A percentile compares a stretch with the other conserved stretches of the same genome.
These are phyloP conservation scores for Nidularia pulvinata DNA, from an alignment of 768 basidiomycete genomes.

Conservation along the genomic window DNA sequence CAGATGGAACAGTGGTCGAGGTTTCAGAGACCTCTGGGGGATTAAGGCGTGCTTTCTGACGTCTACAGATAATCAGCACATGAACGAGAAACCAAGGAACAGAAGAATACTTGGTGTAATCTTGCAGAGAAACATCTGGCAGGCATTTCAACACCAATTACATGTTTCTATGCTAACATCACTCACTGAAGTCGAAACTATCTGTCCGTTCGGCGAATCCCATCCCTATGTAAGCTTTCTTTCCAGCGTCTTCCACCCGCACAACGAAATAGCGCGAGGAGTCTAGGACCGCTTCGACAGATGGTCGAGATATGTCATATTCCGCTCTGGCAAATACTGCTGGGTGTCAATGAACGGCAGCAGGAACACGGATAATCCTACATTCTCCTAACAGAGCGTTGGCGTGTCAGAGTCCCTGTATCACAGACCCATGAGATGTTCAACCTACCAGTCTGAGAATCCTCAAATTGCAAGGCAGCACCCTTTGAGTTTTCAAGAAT, in stretches of 20 bases:
- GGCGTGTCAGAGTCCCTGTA: neutral
- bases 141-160: no score
- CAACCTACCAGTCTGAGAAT: conserved; percentile 65
- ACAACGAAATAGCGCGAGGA: conserved; percentile 96
- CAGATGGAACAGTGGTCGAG: conserved; percentile 72
- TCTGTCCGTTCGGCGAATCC: conserved; percentile 89
- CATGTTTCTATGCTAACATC: no score
- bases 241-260: conserved; percentile 85
- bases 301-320: conserved; percentile 77
- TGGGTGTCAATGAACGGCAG: conserved; percentile 12
- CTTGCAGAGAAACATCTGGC: conserved; percentile 82
- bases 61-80: conserved; percentile 33
- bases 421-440: neutral
- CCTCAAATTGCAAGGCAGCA: conserved; percentile 79
- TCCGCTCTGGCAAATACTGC: conserved; percentile 86
- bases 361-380: conserved; percentile 30
- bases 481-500: conserved; percentile 76
- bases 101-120: conserved; percentile 71
- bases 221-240: conserved; percentile 92
- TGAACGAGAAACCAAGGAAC: conserved; percentile 2
- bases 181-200: conserved; percentile 91
- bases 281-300: conserved; percentile 94
- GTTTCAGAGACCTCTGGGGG: conserved; percentile 41
- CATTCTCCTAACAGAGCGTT: conserved; percentile 54
- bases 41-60: conserved; percentile 63